Conservation (phyloP, 1,139 yeast species). For the Saccharomyces pastorianus region DNA sequence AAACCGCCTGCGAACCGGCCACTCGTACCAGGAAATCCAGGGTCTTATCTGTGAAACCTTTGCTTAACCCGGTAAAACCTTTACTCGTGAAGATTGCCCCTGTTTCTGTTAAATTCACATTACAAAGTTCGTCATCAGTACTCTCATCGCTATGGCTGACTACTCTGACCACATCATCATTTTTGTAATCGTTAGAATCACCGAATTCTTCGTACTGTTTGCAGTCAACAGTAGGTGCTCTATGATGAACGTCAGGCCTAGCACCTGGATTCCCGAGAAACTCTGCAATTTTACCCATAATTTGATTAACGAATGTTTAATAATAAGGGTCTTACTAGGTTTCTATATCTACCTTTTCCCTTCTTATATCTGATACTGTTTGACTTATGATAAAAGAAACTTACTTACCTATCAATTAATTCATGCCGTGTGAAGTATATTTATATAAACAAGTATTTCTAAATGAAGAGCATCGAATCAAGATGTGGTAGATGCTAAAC, state of each 20-base stretch:
- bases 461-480: background rate
- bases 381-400: background rate
- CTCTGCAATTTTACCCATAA: slow-evolving; percentile 3
- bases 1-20: slow-evolving; percentile 30
- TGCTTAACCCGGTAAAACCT: slow-evolving; percentile 24
- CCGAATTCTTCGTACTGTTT: background rate
- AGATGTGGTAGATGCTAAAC: background rate
- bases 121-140: background rate
- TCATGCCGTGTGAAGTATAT: background rate
- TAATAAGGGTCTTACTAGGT: background rate
- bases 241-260: slow-evolving; percentile 3
- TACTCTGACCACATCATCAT: background rate
- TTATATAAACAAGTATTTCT: background rate
- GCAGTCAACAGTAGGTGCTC: background rate
- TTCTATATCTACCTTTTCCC: background rate
- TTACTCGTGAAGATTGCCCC: slow-evolving; percentile 14
- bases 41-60: slow-evolving; percentile 15
- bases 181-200: background rate
- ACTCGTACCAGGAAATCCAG: slow-evolving; percentile 21
- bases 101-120: background rate
- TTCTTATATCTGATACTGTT: background rate
- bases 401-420: background rate
- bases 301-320: background rate
- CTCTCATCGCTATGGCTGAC: slow-evolving; percentile 1
- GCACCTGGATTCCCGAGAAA: slow-evolving; percentile 3